Evolutionary conservation across 768 basidiomycete genomes (phyloP).

Genomic region (Holtermannia corniformis): DNA sequence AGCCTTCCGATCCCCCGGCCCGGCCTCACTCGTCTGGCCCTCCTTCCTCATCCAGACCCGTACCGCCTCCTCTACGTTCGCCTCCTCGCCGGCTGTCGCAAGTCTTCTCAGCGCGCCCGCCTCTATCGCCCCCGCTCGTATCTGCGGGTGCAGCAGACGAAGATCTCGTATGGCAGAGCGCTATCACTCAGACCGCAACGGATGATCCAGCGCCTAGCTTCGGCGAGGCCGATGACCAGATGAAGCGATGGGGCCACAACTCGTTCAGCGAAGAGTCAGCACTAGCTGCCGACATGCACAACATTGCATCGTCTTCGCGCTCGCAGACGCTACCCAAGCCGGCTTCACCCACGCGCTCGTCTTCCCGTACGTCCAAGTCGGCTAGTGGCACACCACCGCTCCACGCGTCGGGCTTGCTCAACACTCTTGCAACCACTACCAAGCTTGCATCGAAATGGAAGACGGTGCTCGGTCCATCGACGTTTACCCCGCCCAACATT

Average conservation of each 20-base stretch:
- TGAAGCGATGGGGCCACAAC: neutral
- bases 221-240: neutral
- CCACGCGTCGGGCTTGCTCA: constrained; percentile 11
- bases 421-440: constrained; percentile 20
- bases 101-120: constrained; percentile 6
- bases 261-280: neutral
- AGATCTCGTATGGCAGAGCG: neutral
- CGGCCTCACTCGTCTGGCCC: constrained; percentile 8
- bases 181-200: constrained; percentile 20
- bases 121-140: constrained; percentile 23
- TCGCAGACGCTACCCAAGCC: neutral
- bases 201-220: neutral
- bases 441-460: constrained; percentile 37
- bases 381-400: constrained; percentile 2
- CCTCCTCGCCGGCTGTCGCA: constrained; percentile 24
- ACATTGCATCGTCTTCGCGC: constrained; percentile 1
- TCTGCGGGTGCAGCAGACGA: constrained; percentile 15
- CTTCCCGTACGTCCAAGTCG: too few species aligned
- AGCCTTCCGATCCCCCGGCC: neutral
- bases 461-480: constrained; percentile 15
- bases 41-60: constrained; percentile 28
- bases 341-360: neutral
- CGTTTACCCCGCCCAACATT: constrained; percentile 4
- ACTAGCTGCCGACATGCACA: too few species aligned
- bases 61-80: constrained; percentile 22